A percentile compares a stretch with the other conserved stretches of the same genome.
Conservation (phyloP, 768 basidiomycete genomes). For the Tylopilus plumbeoviolaceoides region DNA sequence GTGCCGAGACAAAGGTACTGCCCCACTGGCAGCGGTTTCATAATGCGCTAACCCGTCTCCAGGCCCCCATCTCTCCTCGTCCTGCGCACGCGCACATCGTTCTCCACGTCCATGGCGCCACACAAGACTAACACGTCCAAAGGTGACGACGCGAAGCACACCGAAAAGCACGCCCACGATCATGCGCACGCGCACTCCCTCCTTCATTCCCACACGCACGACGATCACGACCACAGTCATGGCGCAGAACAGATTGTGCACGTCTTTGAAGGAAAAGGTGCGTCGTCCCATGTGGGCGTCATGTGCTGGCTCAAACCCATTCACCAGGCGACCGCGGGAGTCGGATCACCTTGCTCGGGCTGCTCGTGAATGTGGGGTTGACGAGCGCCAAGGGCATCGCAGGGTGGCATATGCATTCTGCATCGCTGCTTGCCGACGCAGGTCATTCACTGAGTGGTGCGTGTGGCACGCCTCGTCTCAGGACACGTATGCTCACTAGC, state of each 20-base stretch:
- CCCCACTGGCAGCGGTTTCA: background rate
- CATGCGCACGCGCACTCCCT: constrained; percentile 60
- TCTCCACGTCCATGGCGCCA: constrained; percentile 19
- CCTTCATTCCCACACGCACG: constrained; percentile 67
- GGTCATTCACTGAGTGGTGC: constrained; percentile 86
- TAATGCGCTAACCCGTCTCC: constrained; percentile 4
- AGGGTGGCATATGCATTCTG: constrained; percentile 88
- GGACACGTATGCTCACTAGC: constrained; percentile 7
- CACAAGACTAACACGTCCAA: constrained; percentile 16
- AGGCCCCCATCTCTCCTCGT: constrained; percentile 10
- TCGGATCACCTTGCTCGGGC: constrained; percentile 79
- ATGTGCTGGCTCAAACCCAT: background rate
- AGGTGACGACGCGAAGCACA: constrained; percentile 27
- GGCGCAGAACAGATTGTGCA: constrained; percentile 67
- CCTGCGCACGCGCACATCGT: background rate
- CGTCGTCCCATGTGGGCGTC: constrained; percentile 16
- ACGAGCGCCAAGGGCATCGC: constrained; percentile 83
- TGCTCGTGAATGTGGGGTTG: constrained; percentile 76
- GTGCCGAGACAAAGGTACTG: constrained; percentile 12
- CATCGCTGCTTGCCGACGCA: constrained; percentile 88
- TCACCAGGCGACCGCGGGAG: constrained; percentile 72
- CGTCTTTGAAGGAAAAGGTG: constrained; percentile 63
- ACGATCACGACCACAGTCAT: constrained; percentile 52
- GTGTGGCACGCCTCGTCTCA: constrained; percentile 29
- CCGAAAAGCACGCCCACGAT: constrained; percentile 23